A percentile compares a stretch with the other conserved stretches of the same genome.
Conservation (phyloP, 306 rosid genomes). For the Dryas alaskensis region DNA sequence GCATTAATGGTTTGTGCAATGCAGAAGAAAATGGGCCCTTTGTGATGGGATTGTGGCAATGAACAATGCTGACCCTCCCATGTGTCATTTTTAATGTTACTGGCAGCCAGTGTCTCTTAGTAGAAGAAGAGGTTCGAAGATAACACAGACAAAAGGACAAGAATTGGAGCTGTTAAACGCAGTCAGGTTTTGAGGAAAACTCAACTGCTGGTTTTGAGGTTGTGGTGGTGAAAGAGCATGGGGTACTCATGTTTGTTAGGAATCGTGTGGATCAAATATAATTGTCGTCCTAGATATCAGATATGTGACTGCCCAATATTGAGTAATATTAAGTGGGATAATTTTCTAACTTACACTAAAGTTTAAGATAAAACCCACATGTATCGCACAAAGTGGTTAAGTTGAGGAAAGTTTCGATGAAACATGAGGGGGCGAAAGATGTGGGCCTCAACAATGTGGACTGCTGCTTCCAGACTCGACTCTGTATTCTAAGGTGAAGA, state of each 20-base stretch:
- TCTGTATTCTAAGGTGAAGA: neutral
- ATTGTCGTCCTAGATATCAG: too few species aligned
- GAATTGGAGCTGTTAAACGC: constrained; percentile 27
- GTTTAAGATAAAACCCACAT: too few species aligned
- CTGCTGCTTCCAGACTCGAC: constrained; percentile 27
- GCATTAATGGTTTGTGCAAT: constrained; percentile 20
- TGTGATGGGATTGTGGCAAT: constrained; percentile 29
- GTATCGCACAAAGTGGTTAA: too few species aligned
- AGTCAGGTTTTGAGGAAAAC: constrained; percentile 6
- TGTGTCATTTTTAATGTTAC: constrained; percentile 50
- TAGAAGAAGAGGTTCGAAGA: constrained; percentile 29
- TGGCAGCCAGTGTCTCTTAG: constrained; percentile 35
- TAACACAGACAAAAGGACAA: constrained; percentile 30
- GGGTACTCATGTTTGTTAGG: constrained; percentile 22
- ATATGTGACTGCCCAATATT: too few species aligned
- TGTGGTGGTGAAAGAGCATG: constrained; percentile 33
- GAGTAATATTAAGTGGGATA: too few species aligned
- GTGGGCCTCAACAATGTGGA: constrained; percentile 25
- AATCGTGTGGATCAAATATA: too few species aligned
- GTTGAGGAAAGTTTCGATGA: too few species aligned
- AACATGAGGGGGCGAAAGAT: too few species aligned
- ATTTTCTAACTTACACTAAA: too few species aligned
- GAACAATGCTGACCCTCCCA: constrained; percentile 42
- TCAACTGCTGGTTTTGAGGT: constrained; percentile 27
- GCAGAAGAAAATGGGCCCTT: constrained; percentile 43